Percentiles rank a stretch among this genome's conserved stretches.
These are phyloP conservation scores for Rhodotorula paludigena DNA, from an alignment of 768 basidiomycete species.

Conservation along the genomic window DNA sequence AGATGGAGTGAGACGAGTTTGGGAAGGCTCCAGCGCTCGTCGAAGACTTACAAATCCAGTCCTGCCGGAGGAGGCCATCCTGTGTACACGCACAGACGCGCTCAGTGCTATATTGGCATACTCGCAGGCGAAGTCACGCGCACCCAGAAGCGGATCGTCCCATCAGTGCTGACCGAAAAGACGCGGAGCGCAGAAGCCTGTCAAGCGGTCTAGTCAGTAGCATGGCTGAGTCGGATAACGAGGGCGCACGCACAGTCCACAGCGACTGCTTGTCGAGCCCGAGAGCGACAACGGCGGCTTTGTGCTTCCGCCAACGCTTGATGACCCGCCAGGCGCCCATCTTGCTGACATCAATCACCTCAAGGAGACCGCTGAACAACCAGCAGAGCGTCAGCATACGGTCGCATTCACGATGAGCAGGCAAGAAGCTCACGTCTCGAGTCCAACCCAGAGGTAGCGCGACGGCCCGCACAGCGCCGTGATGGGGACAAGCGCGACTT, in stretches of 20 bases:
- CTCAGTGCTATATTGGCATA: background rate
- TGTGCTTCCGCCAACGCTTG: constrained; percentile 81
- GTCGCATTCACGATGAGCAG: background rate
- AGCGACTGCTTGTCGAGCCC: constrained; percentile 69
- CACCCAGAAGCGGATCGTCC: constrained; percentile 75
- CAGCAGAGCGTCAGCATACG: background rate
- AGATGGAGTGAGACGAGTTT: too few species aligned
- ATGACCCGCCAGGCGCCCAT: constrained; percentile 62
- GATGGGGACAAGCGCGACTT: constrained; percentile 1
- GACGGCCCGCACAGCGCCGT: constrained; percentile 19
- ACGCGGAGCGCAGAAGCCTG: constrained; percentile 56
- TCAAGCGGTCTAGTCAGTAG: constrained; percentile 34
- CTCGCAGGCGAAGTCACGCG: background rate
- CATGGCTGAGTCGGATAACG: background rate
- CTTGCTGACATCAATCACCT: constrained; percentile 64
- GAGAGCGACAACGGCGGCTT: constrained; percentile 57
- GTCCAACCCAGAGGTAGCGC: constrained; percentile 26
- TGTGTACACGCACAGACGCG: background rate
- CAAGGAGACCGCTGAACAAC: constrained; percentile 63
- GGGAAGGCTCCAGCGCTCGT: too few species aligned
- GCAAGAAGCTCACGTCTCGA: background rate
- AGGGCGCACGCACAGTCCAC: constrained; percentile 51
- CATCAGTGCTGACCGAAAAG: constrained; percentile 68
- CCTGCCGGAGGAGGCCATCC: constrained; percentile 23
- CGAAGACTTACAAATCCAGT: constrained; percentile 20